A percentile compares a stretch with the other conserved stretches of the same genome.
These are phyloP conservation scores for Aspergillus fijiensis DNA, from an alignment of 2,329 filamentous ascomycete genomes.

Conservation along the genomic window DNA sequence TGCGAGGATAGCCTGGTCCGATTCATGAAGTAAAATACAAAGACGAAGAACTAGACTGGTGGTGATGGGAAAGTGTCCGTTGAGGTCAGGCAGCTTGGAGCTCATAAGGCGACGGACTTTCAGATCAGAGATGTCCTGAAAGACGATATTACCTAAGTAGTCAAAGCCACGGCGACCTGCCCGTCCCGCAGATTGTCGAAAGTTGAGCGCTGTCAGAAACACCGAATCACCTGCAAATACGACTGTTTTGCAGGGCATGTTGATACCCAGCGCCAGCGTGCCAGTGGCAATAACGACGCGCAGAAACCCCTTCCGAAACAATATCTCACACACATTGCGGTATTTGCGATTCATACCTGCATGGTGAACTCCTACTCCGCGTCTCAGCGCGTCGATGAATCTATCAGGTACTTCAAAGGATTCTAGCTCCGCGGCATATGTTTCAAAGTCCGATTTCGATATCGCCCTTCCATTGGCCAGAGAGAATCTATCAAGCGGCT, in stretches of 20 bases:
- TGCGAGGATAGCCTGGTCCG: conserved; percentile 62
- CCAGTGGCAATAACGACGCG: conserved; percentile 72
- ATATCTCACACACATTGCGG: conserved; percentile 57
- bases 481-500: conserved; percentile 47
- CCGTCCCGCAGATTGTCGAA: conserved; percentile 73
- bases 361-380: conserved; percentile 76
- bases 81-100: conserved; percentile 69
- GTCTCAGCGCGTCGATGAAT: conserved; percentile 60
- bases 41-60: conserved; percentile 70
- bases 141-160: conserved; percentile 76
- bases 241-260: conserved; percentile 81
- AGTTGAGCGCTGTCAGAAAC: conserved; percentile 72
- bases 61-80: conserved; percentile 75
- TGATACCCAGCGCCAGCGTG: conserved; percentile 74
- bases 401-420: conserved; percentile 45
- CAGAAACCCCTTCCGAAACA: conserved; percentile 49
- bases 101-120: conserved; percentile 70
- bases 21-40: conserved; percentile 65
- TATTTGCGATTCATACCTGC: conserved; percentile 77
- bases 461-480: conserved; percentile 65
- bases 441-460: conserved; percentile 58
- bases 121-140: conserved; percentile 62
- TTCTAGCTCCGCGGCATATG: conserved; percentile 54
- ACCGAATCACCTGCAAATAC: conserved; percentile 73
- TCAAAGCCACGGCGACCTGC: conserved; percentile 79